Percentiles rank a stretch among this genome's conserved stretches.
phyloP scores from a whole-genome alignment of 2,329 filamentous ascomycete species.

The Onygenales sp. region DNA sequence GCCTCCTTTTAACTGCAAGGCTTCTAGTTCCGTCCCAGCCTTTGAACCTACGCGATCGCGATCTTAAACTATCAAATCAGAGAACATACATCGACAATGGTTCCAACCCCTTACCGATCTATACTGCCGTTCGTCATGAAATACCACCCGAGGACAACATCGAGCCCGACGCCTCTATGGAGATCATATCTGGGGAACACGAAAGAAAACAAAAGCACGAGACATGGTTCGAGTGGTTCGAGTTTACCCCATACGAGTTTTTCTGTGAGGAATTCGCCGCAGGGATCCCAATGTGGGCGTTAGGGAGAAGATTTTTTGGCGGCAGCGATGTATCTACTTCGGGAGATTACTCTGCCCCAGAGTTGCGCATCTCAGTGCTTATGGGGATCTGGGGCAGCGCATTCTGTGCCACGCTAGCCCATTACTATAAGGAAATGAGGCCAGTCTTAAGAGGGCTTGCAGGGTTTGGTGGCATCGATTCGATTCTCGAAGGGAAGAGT shows the following conservation, averaged over 20 bases:
- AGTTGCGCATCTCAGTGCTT: conserved; percentile 71
- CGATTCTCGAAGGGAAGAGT: conserved; percentile 71
- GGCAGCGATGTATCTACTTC: conserved; percentile 59
- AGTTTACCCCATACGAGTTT: conserved; percentile 88
- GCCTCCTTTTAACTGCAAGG: conserved; percentile 71
- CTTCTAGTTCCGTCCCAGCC: conserved; percentile 81
- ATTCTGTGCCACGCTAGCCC: conserved; percentile 88
- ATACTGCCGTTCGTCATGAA: conserved; percentile 90
- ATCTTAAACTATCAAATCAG: conserved; percentile 90
- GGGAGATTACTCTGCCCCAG: conserved; percentile 63
- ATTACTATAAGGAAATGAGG: conserved; percentile 92
- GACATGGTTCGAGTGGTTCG: conserved; percentile 97
- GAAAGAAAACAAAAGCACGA: conserved; percentile 48
- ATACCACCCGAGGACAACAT: conserved; percentile 52
- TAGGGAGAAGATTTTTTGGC: conserved; percentile 71
- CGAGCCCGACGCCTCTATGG: conserved; percentile 4
- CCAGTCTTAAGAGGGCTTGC: conserved; percentile 66
- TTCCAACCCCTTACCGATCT: conserved; percentile 81
- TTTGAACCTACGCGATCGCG: conserved; percentile 61
- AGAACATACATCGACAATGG: conserved; percentile 65
- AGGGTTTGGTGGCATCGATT: conserved; percentile 69
- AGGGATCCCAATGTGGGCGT: conserved; percentile 89
- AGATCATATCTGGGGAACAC: conserved; percentile 21
- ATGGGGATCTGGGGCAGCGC: conserved; percentile 96
- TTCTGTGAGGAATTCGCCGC: conserved; percentile 88